phyloP scores from a whole-genome alignment of 1,139 yeast genomes.

The Saccharomyces hybrid region DNA sequence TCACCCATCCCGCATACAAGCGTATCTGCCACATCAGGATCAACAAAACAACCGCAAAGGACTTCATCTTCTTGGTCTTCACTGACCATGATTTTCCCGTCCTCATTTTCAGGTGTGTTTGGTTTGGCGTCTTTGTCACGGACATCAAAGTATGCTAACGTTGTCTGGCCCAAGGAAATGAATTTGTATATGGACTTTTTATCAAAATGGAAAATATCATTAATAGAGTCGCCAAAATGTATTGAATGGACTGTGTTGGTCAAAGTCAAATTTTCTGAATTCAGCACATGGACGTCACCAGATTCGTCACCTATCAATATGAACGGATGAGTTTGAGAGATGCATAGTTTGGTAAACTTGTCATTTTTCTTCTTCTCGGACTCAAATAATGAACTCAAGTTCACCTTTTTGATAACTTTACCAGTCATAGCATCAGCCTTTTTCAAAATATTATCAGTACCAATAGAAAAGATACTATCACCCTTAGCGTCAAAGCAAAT shows the following conservation, averaged over 20 bases:
- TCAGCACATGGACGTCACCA: conserved; percentile 58
- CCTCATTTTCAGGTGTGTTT: conserved; percentile 22
- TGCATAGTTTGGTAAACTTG: conserved; percentile 52
- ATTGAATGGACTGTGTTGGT: conserved; percentile 41
- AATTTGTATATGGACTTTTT: conserved; percentile 73
- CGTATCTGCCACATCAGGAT: conserved; percentile 55
- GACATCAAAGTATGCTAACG: conserved; percentile 70
- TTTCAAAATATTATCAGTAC: conserved; percentile 74
- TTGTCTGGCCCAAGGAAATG: conserved; percentile 75
- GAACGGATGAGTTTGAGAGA: conserved; percentile 56
- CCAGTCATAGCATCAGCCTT: conserved; percentile 69
- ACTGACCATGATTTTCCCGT: conserved; percentile 43
- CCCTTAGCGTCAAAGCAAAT: conserved; percentile 55
- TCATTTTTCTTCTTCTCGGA: conserved; percentile 6
- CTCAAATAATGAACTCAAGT: conserved; percentile 14
- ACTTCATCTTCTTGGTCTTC: conserved; percentile 94
- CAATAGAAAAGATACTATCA: conserved; percentile 51
- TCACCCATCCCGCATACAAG: conserved; percentile 82
- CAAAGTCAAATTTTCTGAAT: conserved; percentile 42
- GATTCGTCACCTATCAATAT: conserved; percentile 72
- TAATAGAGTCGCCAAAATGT: conserved; percentile 65
- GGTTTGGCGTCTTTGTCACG: conserved; percentile 39
- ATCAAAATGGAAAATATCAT: conserved; percentile 60
- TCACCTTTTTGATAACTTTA: conserved; percentile 54
- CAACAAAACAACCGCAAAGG: conserved; percentile 62